Evolutionary conservation across 495 filamentous ascomycete species (phyloP).

Genomic region (Talaromyces adpressus): DNA sequence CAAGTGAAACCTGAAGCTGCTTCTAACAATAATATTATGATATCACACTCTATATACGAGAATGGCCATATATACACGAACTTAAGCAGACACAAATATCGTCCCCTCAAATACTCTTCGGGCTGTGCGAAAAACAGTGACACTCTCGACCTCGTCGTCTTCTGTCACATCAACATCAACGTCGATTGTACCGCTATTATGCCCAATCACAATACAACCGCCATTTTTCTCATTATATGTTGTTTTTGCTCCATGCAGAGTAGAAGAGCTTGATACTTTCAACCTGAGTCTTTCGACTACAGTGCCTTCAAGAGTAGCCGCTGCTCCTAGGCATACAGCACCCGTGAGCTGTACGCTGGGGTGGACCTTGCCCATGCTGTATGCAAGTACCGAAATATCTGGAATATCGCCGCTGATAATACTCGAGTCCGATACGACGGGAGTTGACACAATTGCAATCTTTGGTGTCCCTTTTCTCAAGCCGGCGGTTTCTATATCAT

Average conservation of each 20-base stretch:
- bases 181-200: constrained; percentile 18
- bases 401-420: neutral
- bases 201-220: constrained; percentile 10
- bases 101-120: constrained; percentile 21
- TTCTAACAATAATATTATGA: no score
- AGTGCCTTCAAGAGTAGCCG: constrained; percentile 21
- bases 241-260: neutral
- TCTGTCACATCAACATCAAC: constrained; percentile 11
- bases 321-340: constrained; percentile 23
- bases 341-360: constrained; percentile 27
- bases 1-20: no score
- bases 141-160: constrained; percentile 12
- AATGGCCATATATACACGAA: neutral
- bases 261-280: neutral
- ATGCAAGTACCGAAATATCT: constrained; percentile 19
- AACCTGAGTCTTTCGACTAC: constrained; percentile 7
- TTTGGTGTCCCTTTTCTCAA: constrained; percentile 22
- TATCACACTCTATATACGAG: no score
- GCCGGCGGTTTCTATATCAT: constrained; percentile 12
- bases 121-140: constrained; percentile 25
- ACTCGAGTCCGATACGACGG: neutral
- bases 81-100: constrained; percentile 11
- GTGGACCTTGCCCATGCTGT: constrained; percentile 25
- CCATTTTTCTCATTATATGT: neutral
- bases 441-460: constrained; percentile 19